phyloP scores from a whole-genome alignment of 2,329 filamentous ascomycete genomes.

The Calonectria naviculata region DNA sequence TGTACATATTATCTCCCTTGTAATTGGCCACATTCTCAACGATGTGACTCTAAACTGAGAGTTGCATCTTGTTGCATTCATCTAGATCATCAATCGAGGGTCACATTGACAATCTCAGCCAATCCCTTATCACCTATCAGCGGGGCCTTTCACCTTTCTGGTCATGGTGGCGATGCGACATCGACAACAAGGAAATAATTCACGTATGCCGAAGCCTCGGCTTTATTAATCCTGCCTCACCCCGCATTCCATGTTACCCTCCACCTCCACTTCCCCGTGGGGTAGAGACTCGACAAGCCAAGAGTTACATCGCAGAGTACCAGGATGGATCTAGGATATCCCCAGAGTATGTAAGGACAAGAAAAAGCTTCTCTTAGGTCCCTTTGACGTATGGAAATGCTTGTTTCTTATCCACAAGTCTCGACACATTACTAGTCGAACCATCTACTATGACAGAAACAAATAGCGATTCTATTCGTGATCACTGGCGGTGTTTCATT shows the following conservation, averaged over 20 bases:
- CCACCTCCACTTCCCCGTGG: constrained; percentile 24
- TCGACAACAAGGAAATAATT: neutral
- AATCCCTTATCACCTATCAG: neutral
- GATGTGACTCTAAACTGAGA: neutral
- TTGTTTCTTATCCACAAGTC: neutral
- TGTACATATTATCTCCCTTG: neutral
- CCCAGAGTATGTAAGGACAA: constrained; percentile 24
- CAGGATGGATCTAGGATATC: neutral
- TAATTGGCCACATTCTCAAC: neutral
- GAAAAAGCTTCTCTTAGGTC: neutral
- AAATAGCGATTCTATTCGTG: constrained; percentile 31
- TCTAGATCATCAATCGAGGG: neutral
- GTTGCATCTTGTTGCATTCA: neutral
- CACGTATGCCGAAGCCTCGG: constrained; percentile 9
- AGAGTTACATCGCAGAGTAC: neutral
- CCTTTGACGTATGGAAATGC: neutral
- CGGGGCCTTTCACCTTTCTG: neutral
- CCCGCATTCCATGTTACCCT: constrained; percentile 20
- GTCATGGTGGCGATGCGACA: neutral
- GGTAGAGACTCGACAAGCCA: neutral
- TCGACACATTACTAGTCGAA: neutral
- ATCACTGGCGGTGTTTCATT: constrained; percentile 35
- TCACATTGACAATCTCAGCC: neutral
- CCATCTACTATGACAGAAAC: constrained; percentile 15
- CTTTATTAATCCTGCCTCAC: constrained; percentile 28